Evolutionary conservation across 768 basidiomycete species (phyloP), one percentile per base, ranked within the genome.

Genomic region (Hypsizygus marmoreus): DNA sequence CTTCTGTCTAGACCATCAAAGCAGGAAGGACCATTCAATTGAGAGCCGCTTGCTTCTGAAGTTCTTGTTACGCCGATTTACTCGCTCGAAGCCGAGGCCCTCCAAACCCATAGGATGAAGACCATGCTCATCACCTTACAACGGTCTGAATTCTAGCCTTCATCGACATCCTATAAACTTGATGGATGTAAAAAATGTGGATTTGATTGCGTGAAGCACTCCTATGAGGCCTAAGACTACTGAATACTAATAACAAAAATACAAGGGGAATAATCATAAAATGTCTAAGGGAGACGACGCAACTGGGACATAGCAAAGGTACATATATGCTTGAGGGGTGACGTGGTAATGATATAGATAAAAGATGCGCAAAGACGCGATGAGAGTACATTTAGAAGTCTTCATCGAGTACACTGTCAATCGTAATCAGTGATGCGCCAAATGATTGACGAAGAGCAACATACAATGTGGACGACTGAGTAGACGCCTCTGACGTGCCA

Each of bases 341-440:
- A 34, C 7, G 37, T 28, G 22, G 24, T 22, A 40, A 40, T 46
- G 25, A 31, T 46, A 42, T 19, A n/a, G 17, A 23, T 20, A 23
- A 14, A 20, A 4, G 14, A 35, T 33, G 35, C 19, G 22, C 28
- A 26, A 28, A 14, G 13, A 43, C 23, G 3, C 25, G 14, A 41
- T 33, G 8, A 11, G 11, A 42, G n/a, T n/a, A 33, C 14, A 14
- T 16, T 49, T 43, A 59, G 32, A 59, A 59, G 12, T 59, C 56
- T 51, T 59, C 58, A 29, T 59, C 53, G 8, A 55, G 53, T 1
- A 53, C 54, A 24, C 58, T 59, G 33, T 16, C n/a, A 33, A 19
- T 3, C 10, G 3, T 24, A 22, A 22, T 45, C 14, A 31, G 7
- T 6, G 10, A 16, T 13, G 23, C 12, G 13, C 7, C 14, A 34